Conservation (phyloP, 208 protist genomes). For the Histomonas meleagridis region DNA sequence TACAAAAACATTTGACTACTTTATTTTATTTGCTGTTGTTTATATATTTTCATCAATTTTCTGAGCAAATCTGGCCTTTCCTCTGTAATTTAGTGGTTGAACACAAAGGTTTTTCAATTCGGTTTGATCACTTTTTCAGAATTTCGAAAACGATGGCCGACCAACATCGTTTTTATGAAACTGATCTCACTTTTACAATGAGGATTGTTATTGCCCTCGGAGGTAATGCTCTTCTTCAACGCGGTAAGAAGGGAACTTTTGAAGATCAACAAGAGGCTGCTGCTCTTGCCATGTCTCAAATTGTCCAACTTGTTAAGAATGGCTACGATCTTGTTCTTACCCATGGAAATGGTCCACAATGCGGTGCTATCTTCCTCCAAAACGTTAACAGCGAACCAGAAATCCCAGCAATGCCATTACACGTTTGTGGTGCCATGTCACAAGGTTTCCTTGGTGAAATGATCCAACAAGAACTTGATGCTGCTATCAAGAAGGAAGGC, state of each 20-base stretch:
- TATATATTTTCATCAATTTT: too few relatives aligned
- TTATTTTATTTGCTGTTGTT: too few relatives aligned
- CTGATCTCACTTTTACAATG: too few relatives aligned
- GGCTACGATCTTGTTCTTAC: constrained; percentile 15
- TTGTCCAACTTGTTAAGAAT: constrained; percentile 10
- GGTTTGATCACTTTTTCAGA: too few relatives aligned
- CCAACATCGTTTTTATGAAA: too few relatives aligned
- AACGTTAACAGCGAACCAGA: neutral
- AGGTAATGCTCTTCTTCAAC: constrained; percentile 31
- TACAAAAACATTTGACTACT: too few relatives aligned
- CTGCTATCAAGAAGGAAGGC: neutral
- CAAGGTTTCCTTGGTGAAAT: constrained; percentile 31
- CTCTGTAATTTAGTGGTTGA: too few relatives aligned
- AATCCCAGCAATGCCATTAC: constrained; percentile 34
- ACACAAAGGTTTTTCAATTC: too few relatives aligned
- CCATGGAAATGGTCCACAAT: constrained; percentile 35
- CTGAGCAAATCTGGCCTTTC: too few relatives aligned
- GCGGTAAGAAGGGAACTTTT: neutral
- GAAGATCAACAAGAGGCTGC: neutral
- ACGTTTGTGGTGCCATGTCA: constrained; percentile 34
- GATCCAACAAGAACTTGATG: constrained; percentile 15
- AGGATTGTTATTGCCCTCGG: constrained; percentile 32
- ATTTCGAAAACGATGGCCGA: too few relatives aligned
- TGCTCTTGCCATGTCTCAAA: neutral
- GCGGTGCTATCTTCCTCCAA: constrained; percentile 32